Base-by-base conservation (phyloP, 2,329 filamentous ascomycete genomes). In the Hypoxylon sp. region DNA sequence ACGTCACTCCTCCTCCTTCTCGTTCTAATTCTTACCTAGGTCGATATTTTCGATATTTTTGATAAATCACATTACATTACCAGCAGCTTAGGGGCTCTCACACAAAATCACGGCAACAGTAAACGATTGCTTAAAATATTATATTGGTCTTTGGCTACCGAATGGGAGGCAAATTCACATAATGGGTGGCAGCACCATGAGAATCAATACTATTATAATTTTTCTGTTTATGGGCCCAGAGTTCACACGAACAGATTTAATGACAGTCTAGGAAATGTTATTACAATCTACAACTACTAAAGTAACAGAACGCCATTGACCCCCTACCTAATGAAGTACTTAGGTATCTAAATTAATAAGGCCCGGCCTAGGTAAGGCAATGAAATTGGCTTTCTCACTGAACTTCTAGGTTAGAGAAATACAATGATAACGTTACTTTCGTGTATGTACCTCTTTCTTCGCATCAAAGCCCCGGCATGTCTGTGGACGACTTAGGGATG, bases 41-140 rank as follows among this genome's bases (percentile, higher is more conserved):
- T 69, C 62, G 9, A 69, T 46, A 37, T 67, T 70, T 59, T 69
- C 62, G 9, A 69, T 46, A 37, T 67, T 70, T 59, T 64, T 63
- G 17, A 75, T 73, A 31, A 71, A 33, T 17, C 69, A 68, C 57
- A 72, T 61, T 42, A 60, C 29, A 72, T 61, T 42, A 60, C 29
- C 26, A 87, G 81, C 33, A 90, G 80, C 44, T 89, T 80, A 2
- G 87, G 88, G 22, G 86, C 78, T 3, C 84, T 82, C 26, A 83
- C 82, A 60, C 85, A 80, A 9, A 9, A 88, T 78, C 2, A 88
- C 87, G 52, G 88, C 80, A 13, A 83, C 84, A 52, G 90, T 77
- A 13, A 90, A 81, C 66, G 84, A 84, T 14, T 84, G 1, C 6
- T 31, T 31, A 6, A 31, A 31, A 31, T 31, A 8, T 9, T 9